These are phyloP conservation scores for Apocynum venetum DNA, from an alignment of 257 asterid genomes.

Conservation along the genomic window DNA sequence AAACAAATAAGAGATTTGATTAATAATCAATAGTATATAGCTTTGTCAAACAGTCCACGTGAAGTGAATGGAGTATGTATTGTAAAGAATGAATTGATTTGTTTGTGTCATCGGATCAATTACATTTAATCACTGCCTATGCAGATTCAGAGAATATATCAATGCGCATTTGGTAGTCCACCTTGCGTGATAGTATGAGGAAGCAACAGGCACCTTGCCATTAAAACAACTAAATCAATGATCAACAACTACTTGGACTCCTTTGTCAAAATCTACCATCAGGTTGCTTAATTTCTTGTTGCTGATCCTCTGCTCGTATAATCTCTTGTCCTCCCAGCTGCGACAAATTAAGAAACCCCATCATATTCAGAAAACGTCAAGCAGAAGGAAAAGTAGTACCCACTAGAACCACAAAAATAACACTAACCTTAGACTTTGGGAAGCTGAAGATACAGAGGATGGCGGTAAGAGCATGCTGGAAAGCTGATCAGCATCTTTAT, in stretches of 20 bases:
- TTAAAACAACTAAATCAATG: not conserved
- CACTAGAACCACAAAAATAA: too few species aligned
- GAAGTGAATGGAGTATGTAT: not conserved
- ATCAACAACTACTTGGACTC: slow-evolving; percentile 7
- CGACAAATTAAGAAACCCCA: not conserved
- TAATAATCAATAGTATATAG: too few species aligned
- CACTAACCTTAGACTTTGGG: slow-evolving; percentile 11
- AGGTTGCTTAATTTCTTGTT: slow-evolving; percentile 62
- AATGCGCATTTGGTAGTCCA: too few species aligned
- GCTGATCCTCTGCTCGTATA: slow-evolving; percentile 64
- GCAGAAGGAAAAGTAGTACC: not conserved
- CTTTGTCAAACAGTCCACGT: not conserved
- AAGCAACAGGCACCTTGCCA: too few species aligned
- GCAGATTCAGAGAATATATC: too few species aligned
- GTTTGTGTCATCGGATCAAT: too few species aligned
- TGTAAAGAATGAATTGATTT: too few species aligned
- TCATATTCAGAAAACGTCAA: not conserved
- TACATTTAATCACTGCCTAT: too few species aligned
- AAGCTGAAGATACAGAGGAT: slow-evolving; percentile 21
- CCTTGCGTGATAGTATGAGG: too few species aligned
- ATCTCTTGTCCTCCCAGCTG: slow-evolving; percentile 49
- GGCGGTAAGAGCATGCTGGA: slow-evolving; percentile 50
- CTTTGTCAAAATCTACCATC: slow-evolving; percentile 51
- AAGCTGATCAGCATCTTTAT: slow-evolving; percentile 47
- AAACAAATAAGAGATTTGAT: too few species aligned